Conservation (phyloP, 805 yeast species). For the Candida tallmaniae region DNA sequence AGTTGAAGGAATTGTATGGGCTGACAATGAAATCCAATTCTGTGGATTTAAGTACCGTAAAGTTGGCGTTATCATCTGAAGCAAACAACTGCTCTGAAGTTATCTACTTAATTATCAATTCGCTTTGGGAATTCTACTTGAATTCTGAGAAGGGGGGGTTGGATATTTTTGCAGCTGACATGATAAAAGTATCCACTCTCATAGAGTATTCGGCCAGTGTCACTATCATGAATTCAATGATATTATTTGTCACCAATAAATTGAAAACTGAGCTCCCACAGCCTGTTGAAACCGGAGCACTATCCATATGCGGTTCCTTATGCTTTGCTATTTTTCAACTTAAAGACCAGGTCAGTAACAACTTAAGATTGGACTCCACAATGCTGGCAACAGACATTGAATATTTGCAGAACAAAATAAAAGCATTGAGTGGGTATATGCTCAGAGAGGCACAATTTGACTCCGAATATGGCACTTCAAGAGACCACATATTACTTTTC, state of each 20-base stretch:
- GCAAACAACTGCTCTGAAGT: neutral
- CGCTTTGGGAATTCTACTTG: neutral
- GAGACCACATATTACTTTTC: neutral
- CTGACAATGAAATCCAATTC: neutral
- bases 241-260: neutral
- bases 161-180: conserved; percentile 5
- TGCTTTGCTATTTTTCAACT: conserved; percentile 1
- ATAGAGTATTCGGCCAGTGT: conserved; percentile 1
- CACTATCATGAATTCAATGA: neutral
- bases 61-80: neutral
- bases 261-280: neutral
- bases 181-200: neutral
- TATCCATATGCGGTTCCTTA: conserved; percentile 7
- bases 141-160: conserved; percentile 1
- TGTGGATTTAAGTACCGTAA: neutral
- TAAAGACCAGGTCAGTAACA: neutral
- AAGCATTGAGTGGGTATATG: neutral
- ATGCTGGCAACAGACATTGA: neutral
- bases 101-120: neutral
- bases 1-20: neutral
- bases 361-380: neutral
- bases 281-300: conserved; percentile 6
- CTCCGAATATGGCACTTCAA: neutral
- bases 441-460: neutral
- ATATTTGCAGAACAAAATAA: neutral